phyloP scores from a whole-genome alignment of 192 early-diverging fungal genomes.

The Linnemannia hyalina region DNA sequence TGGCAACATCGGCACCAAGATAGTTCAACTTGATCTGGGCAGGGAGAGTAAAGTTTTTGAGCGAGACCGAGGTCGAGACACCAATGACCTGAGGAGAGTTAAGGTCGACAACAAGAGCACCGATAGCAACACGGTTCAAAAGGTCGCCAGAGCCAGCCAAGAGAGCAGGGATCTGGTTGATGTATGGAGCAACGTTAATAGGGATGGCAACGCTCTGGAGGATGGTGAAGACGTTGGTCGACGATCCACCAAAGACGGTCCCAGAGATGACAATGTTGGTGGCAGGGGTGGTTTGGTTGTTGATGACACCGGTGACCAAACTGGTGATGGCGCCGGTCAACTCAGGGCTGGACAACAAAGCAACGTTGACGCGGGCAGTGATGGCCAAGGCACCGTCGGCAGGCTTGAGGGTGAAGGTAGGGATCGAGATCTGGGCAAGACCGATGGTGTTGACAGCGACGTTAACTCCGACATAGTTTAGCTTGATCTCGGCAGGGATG shows the following conservation, averaged over 20 bases:
- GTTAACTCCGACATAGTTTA: slow-evolving; percentile 30
- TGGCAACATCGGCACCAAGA: slow-evolving; percentile 19
- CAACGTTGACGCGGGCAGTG: slow-evolving; percentile 23
- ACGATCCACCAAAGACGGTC: slow-evolving; percentile 20
- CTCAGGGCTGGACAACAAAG: slow-evolving; percentile 16
- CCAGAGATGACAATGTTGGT: slow-evolving; percentile 33
- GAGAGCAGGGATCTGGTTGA: slow-evolving; percentile 29
- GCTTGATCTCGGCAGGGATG: slow-evolving; percentile 28
- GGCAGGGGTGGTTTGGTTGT: slow-evolving; percentile 29
- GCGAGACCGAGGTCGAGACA: slow-evolving; percentile 15
- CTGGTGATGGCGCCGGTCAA: slow-evolving; percentile 15
- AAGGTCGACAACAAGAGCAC: slow-evolving; percentile 22
- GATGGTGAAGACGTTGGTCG: slow-evolving; percentile 25
- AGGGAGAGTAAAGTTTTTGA: slow-evolving; percentile 29
- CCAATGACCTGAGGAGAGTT: slow-evolving; percentile 31
- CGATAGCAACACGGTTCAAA: slow-evolving; percentile 12
- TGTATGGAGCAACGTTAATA: slow-evolving; percentile 18
- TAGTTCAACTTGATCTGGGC: slow-evolving; percentile 39
- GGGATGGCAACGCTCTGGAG: slow-evolving; percentile 20
- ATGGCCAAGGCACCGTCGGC: slow-evolving; percentile 11
- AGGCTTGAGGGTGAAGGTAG: slow-evolving; percentile 20
- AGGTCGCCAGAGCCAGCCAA: slow-evolving; percentile 6
- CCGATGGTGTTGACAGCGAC: slow-evolving; percentile 25
- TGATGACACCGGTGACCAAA: slow-evolving; percentile 22
- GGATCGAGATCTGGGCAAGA: slow-evolving; percentile 18